phyloP scores from a whole-genome alignment of 805 yeast genomes.

The Metschnikowia lachancei region DNA sequence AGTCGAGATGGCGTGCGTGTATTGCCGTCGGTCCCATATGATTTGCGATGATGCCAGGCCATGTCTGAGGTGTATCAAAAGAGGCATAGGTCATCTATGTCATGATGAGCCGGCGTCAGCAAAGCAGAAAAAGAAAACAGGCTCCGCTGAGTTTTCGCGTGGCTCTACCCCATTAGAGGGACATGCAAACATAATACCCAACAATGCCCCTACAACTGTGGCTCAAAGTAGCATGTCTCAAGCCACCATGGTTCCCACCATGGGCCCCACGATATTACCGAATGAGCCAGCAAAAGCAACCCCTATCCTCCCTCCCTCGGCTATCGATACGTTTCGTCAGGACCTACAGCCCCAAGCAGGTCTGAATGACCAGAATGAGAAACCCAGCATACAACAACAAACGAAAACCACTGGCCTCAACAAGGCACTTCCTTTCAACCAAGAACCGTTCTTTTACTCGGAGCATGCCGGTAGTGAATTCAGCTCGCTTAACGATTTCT shows the following conservation, averaged over 20 bases:
- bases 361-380: neutral
- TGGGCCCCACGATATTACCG: no score
- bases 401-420: conserved; percentile 30
- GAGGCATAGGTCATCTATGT: conserved; percentile 87
- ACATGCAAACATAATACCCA: neutral
- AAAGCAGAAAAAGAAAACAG: conserved; percentile 39
- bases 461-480: conserved; percentile 94
- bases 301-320: neutral
- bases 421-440: conserved; percentile 46
- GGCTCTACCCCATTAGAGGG: conserved; percentile 1
- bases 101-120: conserved; percentile 61
- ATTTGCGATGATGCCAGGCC: conserved; percentile 80
- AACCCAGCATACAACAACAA: neutral
- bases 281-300: neutral
- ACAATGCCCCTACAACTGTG: neutral
- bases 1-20: conserved; percentile 74
- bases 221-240: no score
- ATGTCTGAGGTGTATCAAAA: conserved; percentile 77
- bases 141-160: conserved; percentile 16
- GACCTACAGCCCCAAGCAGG: neutral
- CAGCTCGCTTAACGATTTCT: conserved; percentile 81
- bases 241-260: no score
- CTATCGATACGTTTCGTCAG: neutral
- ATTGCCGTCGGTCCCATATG: conserved; percentile 91
- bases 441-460: conserved; percentile 78